A percentile compares a stretch with the other conserved stretches of the same genome.
phyloP scores from a whole-genome alignment of 2,329 filamentous ascomycete genomes.

The Coniochaeta hoffmannii region DNA sequence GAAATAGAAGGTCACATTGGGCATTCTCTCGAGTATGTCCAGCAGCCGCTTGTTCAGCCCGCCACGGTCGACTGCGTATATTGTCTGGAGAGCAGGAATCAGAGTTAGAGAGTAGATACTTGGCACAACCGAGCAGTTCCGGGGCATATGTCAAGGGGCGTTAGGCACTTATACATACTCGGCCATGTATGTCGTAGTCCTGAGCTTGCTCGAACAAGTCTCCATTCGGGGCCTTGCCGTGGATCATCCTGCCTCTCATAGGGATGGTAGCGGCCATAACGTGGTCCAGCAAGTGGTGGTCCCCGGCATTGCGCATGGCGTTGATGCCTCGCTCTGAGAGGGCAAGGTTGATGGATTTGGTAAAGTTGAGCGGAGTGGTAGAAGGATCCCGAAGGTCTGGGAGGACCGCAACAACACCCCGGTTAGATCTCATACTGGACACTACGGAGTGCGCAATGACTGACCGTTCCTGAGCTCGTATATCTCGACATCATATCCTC shows the following conservation, averaged over 20 bases:
- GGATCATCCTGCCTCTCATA: slow-evolving; percentile 96
- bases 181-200: slow-evolving; percentile 80
- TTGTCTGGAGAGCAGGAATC: slow-evolving; percentile 45
- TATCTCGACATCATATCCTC: slow-evolving; percentile 84
- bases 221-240: slow-evolving; percentile 59
- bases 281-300: slow-evolving; percentile 60
- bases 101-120: not conserved
- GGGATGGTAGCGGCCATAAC: slow-evolving; percentile 76
- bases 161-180: slow-evolving; percentile 44
- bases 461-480: slow-evolving; percentile 60
- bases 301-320: slow-evolving; percentile 66
- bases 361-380: slow-evolving; percentile 86
- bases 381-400: slow-evolving; percentile 78
- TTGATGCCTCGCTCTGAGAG: slow-evolving; percentile 91
- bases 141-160: not conserved
- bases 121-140: not conserved
- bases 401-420: no score
- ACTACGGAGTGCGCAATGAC: slow-evolving; percentile 4
- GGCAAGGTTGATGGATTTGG: slow-evolving; percentile 96
- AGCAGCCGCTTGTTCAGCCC: slow-evolving; percentile 77
- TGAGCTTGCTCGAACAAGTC: slow-evolving; percentile 71
- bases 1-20: slow-evolving; percentile 89
- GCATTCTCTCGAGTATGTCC: slow-evolving; percentile 72
- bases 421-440: not conserved
- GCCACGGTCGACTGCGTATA: slow-evolving; percentile 79